Conservation (phyloP, 805 yeast genomes). For the Ogataea zsoltii region DNA sequence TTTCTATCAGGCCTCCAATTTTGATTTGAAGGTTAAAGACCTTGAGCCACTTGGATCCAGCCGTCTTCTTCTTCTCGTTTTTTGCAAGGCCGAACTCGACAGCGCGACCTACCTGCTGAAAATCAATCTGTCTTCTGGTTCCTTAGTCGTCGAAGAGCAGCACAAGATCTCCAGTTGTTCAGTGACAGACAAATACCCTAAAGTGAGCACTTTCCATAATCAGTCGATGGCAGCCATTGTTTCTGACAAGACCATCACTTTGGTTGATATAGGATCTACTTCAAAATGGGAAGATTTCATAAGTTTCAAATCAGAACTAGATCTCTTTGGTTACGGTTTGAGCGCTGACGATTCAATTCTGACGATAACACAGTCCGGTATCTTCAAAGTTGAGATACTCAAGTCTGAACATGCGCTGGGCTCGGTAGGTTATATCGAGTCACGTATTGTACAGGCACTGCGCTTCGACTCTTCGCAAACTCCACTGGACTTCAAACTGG, state of each 20-base stretch:
- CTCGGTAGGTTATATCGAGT: constrained; percentile 46
- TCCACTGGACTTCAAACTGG: constrained; percentile 23
- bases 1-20: constrained; percentile 50
- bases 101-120: background rate
- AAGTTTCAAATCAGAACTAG: constrained; percentile 51
- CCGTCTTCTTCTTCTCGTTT: constrained; percentile 49
- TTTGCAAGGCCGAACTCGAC: constrained; percentile 36
- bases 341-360: constrained; percentile 17
- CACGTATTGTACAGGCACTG: constrained; percentile 84
- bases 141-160: background rate
- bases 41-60: constrained; percentile 50
- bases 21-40: constrained; percentile 60
- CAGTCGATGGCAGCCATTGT: constrained; percentile 50
- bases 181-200: constrained; percentile 7
- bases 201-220: constrained; percentile 28
- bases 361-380: constrained; percentile 58
- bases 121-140: background rate
- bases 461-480: constrained; percentile 45
- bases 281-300: constrained; percentile 80
- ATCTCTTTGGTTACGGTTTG: constrained; percentile 58
- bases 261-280: constrained; percentile 53
- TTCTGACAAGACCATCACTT: constrained; percentile 58
- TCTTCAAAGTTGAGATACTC: constrained; percentile 57
- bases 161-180: constrained; percentile 7
- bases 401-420: constrained; percentile 23